Evolutionary conservation across 2,329 filamentous ascomycete genomes (phyloP).

Genomic region (Diaporthe ilicicola): DNA sequence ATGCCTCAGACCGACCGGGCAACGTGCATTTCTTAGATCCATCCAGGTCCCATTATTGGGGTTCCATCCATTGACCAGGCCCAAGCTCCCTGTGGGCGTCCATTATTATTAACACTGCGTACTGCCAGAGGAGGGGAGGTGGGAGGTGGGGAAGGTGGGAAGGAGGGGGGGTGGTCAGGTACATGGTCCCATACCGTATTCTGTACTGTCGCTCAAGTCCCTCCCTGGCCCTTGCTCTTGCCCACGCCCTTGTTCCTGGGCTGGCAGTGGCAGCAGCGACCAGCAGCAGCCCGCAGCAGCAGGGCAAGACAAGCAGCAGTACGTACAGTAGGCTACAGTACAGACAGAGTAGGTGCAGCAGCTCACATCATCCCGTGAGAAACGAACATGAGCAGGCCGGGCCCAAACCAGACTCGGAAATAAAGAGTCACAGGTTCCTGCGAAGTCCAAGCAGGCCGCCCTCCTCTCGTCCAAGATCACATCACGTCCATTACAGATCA

Average conservation of each 20-base stretch:
- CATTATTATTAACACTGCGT: not conserved
- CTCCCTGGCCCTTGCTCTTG: not conserved
- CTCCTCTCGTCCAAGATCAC: not conserved
- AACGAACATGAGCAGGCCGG: not conserved
- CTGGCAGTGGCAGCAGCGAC: not conserved
- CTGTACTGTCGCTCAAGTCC: constrained; percentile 10
- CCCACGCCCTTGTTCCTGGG: constrained; percentile 2
- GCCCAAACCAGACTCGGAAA: constrained; percentile 21
- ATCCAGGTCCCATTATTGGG: constrained; percentile 9
- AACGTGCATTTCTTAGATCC: constrained; percentile 13
- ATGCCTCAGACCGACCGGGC: constrained; percentile 2
- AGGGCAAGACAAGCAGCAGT: not conserved
- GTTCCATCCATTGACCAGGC: constrained; percentile 6
- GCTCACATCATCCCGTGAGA: constrained; percentile 23
- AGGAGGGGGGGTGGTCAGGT: not conserved
- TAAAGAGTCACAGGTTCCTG: constrained; percentile 25
- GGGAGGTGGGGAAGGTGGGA: not conserved
- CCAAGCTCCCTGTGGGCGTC: constrained; percentile 14
- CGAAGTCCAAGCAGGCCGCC: not conserved
- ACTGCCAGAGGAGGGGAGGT: not conserved
- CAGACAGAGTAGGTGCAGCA: not conserved
- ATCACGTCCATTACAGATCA: not conserved
- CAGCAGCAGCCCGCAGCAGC: not conserved
- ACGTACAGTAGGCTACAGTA: not conserved
- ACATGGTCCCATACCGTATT: constrained; percentile 18